Evolutionary conservation across 2,329 filamentous ascomycete genomes (phyloP), one percentile per base, ranked within the genome.

Genomic region (Leptographium procerum): DNA sequence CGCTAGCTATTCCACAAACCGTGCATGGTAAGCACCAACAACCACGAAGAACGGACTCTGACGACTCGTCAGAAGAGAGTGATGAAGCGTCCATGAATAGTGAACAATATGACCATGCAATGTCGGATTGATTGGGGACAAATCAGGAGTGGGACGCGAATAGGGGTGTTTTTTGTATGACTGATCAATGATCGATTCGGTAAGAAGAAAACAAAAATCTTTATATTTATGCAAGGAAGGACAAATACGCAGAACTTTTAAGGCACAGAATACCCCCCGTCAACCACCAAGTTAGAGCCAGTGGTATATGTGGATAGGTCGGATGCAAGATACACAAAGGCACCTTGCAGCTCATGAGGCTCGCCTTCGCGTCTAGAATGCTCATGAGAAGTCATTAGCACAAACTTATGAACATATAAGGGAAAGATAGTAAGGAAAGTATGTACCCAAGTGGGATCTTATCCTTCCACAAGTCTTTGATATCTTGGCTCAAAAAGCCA

Each of bases 291-390:
- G 69, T 91, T 86, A 14, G 81, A 77, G 0, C 83, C 89, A 8
- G 88, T 94, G 22, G 86, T 89, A 72, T 89, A 95, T 57, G 83
- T 88, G 8, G 86, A 82, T 2, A 88, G 88, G 71, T 95, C 89
- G 11, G 85, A 89, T 14, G 88, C 87, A 58, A 94, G 76, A 71
- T 90, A 94, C 54, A 95, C 72, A 69, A 87, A 95, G 19, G 86
- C 86, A 19, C 88, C 89, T 74, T 91, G 91, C 64, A 94, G 77
- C 74, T 95, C 89, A 60, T 82, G 79, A 1, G 82, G 75, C 63
- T 84, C 77, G 11, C 86, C 89, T 68, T 91, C 86, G 64, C 89
- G 80, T 53, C 83, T 81, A 45, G 55, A 59, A 26, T 19, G n/a
- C n/a, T n/a, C n/a, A 14, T 33, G 26, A 13, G 54, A 22, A 34